Percentiles rank a stretch among this genome's conserved stretches.
These are phyloP conservation scores for Lepidium africanum DNA, from an alignment of 345 rosid genomes.

Conservation along the genomic window DNA sequence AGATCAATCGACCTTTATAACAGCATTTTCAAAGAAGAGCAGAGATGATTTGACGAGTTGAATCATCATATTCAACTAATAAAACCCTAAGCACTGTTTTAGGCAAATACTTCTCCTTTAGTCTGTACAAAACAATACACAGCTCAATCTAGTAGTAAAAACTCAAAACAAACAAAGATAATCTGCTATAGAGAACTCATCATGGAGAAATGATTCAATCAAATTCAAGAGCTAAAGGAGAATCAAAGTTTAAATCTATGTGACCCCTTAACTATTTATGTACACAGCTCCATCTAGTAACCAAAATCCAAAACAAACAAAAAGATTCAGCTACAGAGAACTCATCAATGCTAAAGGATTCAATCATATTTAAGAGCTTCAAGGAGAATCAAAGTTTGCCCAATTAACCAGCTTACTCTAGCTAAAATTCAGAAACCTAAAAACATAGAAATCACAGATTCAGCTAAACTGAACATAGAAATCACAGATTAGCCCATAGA, in stretches of 20 bases:
- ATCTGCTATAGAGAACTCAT: not conserved
- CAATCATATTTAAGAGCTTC: too few relatives aligned
- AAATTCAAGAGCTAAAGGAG: not conserved
- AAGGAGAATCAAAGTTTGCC: too few relatives aligned
- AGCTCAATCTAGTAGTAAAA: not conserved
- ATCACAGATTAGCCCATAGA: not conserved
- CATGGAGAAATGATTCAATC: not conserved
- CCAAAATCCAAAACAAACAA: too few relatives aligned
- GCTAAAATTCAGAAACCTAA: not conserved
- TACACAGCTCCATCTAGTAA: too few relatives aligned
- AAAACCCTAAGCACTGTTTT: conserved; percentile 51
- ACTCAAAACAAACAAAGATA: not conserved
- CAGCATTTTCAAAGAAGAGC: conserved; percentile 65
- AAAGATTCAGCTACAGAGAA: too few relatives aligned
- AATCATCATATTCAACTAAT: conserved; percentile 68
- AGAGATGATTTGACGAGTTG: conserved; percentile 69
- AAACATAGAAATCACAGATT: not conserved
- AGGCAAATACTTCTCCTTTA: conserved; percentile 55
- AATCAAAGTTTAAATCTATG: not conserved
- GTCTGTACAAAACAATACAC: conserved; percentile 41
- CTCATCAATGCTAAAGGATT: too few relatives aligned
- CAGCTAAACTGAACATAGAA: conserved; percentile 6
- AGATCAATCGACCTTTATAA: conserved; percentile 45
- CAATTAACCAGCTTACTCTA: not conserved
- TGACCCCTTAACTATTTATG: not conserved